Percentiles rank a stretch among this genome's conserved stretches.
These are phyloP conservation scores for Didymella pomorum DNA, from an alignment of 2,329 filamentous ascomycete species.

Conservation along the genomic window DNA sequence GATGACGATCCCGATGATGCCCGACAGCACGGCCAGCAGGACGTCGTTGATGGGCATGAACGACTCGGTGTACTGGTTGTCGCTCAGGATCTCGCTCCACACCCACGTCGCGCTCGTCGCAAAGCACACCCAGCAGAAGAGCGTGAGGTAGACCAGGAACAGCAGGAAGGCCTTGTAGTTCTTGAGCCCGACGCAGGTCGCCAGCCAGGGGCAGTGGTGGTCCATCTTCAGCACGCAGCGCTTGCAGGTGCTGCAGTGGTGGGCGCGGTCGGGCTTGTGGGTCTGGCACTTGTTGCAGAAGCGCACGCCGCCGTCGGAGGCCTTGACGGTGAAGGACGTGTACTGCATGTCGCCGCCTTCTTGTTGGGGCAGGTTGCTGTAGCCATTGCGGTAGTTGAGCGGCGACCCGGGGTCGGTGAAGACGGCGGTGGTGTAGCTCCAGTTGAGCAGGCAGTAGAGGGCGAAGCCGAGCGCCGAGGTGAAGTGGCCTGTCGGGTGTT, in stretches of 20 bases:
- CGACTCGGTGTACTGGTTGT: constrained; percentile 74
- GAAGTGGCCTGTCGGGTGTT: constrained; percentile 44
- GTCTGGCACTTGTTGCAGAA: constrained; percentile 98
- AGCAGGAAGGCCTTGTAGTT: constrained; percentile 97
- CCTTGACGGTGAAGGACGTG: constrained; percentile 89
- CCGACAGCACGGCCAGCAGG: constrained; percentile 82
- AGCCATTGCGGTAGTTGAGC: constrained; percentile 62
- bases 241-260: constrained; percentile 95
- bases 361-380: constrained; percentile 81
- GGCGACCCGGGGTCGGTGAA: constrained; percentile 87
- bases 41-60: constrained; percentile 91
- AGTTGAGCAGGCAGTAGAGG: constrained; percentile 82
- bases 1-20: constrained; percentile 90
- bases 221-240: constrained; percentile 99
- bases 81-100: constrained; percentile 79
- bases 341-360: constrained; percentile 63
- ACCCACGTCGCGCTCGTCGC: constrained; percentile 81
- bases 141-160: constrained; percentile 86
- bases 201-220: constrained; percentile 98
- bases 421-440: constrained; percentile 90
- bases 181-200: constrained; percentile 89
- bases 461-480: constrained; percentile 70
- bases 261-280: constrained; percentile 91
- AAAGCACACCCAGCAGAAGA: constrained; percentile 86
- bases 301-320: constrained; percentile 77